These are phyloP conservation scores for Mycogone perniciosa DNA, from an alignment of 2,329 filamentous ascomycete species.

Conservation along the genomic window DNA sequence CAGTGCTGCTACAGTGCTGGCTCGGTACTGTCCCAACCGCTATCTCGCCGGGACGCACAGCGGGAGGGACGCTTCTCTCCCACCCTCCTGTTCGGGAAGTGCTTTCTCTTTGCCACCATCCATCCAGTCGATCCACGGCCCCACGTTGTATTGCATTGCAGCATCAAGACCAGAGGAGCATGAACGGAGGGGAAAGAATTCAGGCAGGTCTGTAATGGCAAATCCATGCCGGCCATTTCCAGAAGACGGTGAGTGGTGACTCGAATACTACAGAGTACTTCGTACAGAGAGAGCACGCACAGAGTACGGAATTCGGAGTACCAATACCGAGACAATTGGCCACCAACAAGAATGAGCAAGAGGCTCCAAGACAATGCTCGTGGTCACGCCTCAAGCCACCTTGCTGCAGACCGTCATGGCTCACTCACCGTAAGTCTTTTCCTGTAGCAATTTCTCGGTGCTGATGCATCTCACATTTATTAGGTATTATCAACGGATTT, in stretches of 20 bases:
- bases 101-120: constrained; percentile 3
- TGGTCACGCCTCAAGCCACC: too few relatives aligned
- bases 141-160: constrained; percentile 10
- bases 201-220: not conserved
- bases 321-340: too few relatives aligned
- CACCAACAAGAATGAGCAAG: too few relatives aligned
- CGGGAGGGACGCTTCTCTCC: not conserved
- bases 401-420: not conserved
- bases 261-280: too few relatives aligned
- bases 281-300: too few relatives aligned
- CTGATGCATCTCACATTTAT: not conserved
- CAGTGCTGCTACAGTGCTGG: not conserved
- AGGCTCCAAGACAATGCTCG: too few relatives aligned
- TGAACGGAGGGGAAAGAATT: not conserved
- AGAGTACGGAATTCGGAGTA: too few relatives aligned
- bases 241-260: too few relatives aligned
- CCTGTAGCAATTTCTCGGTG: not conserved
- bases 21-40: too few relatives aligned
- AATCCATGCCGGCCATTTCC: too few relatives aligned
- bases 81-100: constrained; percentile 5
- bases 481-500: too few relatives aligned
- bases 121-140: constrained; percentile 7
- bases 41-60: constrained; percentile 1
- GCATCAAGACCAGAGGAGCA: constrained; percentile 2
- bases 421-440: not conserved